Percentiles rank a stretch among this genome's conserved stretches.
Evolutionary conservation across 768 basidiomycete species (phyloP).

Genomic region (Termitomyces sp.): DNA sequence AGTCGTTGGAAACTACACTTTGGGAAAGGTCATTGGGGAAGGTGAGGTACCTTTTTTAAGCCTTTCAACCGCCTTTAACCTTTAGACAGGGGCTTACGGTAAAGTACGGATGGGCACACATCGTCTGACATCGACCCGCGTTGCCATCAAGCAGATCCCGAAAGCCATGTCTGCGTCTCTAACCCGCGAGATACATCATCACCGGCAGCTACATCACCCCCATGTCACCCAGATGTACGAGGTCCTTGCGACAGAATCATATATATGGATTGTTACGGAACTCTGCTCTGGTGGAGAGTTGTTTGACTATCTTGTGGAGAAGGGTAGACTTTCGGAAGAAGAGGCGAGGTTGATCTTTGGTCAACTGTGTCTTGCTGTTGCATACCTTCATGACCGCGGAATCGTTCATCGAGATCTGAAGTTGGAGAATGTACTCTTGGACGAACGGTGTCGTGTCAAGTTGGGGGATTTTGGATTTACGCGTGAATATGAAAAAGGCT

Average conservation of each 20-base stretch:
- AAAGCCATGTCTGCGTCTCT: constrained; percentile 88
- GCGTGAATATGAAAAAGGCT: constrained; percentile 78
- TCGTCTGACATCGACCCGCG: constrained; percentile 84
- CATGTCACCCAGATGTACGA: constrained; percentile 96
- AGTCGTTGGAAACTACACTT: constrained; percentile 92
- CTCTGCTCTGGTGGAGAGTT: constrained; percentile 96
- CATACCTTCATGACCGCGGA: constrained; percentile 87
- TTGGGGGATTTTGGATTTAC: constrained; percentile 96
- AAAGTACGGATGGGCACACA: constrained; percentile 95
- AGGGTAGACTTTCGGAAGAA: constrained; percentile 79
- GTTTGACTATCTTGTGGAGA: constrained; percentile 97
- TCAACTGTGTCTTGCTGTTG: constrained; percentile 92
- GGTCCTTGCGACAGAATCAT: constrained; percentile 93
- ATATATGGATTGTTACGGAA: constrained; percentile 97
- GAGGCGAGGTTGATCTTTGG: constrained; percentile 91
- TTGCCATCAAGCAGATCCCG: constrained; percentile 97
- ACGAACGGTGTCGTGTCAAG: constrained; percentile 89
- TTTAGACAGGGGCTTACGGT: constrained; percentile 78
- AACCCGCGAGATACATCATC: constrained; percentile 97
- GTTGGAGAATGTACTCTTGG: constrained; percentile 90
- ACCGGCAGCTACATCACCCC: constrained; percentile 94
- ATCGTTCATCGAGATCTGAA: constrained; percentile 98
- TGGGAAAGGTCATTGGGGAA: constrained; percentile 94
- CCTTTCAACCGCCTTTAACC: constrained; percentile 6
- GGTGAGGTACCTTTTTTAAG: constrained; percentile 44